Evolutionary conservation across 495 filamentous ascomycete species (phyloP).

Genomic region (Trichoderma asperelloides): DNA sequence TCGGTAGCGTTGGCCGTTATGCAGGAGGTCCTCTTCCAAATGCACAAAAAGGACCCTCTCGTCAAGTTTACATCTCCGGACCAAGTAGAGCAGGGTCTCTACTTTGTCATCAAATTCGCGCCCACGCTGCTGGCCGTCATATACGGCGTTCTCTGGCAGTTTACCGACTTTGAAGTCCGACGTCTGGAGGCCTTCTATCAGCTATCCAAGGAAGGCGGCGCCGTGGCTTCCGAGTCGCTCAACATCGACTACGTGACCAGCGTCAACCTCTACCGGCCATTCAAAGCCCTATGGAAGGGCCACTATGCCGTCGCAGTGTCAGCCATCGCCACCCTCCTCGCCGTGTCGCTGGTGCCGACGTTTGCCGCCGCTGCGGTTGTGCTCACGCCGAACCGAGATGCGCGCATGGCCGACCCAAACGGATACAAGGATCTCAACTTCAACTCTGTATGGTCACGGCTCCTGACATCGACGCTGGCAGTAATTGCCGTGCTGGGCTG

Average conservation of each 20-base stretch:
- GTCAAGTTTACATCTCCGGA: conserved; percentile 42
- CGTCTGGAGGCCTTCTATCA: conserved; percentile 69
- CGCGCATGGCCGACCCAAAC: conserved; percentile 20
- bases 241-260: conserved; percentile 65
- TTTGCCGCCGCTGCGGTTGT: conserved; percentile 50
- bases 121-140: conserved; percentile 59
- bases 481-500: conserved; percentile 48
- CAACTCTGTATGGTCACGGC: conserved; percentile 48
- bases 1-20: conserved; percentile 45
- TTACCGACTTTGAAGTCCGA: conserved; percentile 65
- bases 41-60: conserved; percentile 34
- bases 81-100: conserved; percentile 42
- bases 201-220: conserved; percentile 53
- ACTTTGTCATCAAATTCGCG: conserved; percentile 65
- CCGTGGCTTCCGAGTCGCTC: conserved; percentile 55
- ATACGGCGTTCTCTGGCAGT: conserved; percentile 68
- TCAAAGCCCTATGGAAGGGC: conserved; percentile 46
- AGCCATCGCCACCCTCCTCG: conserved; percentile 51
- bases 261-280: conserved; percentile 52
- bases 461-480: conserved; percentile 42
- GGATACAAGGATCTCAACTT: conserved; percentile 44
- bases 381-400: conserved; percentile 37
- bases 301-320: conserved; percentile 61
- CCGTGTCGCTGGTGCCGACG: conserved; percentile 53
- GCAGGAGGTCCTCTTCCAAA: conserved; percentile 54